Evolutionary conservation across 1,284 basidiomycete species (phyloP).

Genomic region (Rhodotorula sp.): DNA sequence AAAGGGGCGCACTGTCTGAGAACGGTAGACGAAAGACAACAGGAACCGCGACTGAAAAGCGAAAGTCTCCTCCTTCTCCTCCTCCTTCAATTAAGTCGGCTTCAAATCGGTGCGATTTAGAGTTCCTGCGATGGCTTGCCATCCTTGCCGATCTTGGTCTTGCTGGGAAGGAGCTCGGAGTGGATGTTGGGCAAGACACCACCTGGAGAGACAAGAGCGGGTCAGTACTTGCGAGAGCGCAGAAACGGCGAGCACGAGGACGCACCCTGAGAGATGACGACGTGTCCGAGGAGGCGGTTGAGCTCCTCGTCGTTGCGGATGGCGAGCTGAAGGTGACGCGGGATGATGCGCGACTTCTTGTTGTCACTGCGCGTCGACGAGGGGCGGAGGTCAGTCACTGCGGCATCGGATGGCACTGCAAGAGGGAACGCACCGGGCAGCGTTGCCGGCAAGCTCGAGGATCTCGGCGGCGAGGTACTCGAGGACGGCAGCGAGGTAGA

Average conservation of each 20-base stretch:
- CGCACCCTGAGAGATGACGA: slow-evolving; percentile 71
- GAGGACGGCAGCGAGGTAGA: slow-evolving; percentile 46
- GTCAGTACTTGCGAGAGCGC: too few relatives aligned
- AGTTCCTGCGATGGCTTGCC: too few relatives aligned
- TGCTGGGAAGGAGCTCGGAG: too few relatives aligned
- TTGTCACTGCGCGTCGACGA: slow-evolving; percentile 10
- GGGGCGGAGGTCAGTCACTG: background rate
- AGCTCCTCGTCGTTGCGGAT: slow-evolving; percentile 78
- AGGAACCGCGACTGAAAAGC: background rate
- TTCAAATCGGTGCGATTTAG: too few relatives aligned
- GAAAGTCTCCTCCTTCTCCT: background rate
- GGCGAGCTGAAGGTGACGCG: slow-evolving; percentile 81
- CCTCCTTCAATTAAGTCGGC: background rate
- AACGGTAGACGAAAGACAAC: background rate
- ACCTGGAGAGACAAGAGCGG: too few relatives aligned
- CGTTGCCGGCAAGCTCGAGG: slow-evolving; percentile 51
- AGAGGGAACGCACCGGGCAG: slow-evolving; percentile 23
- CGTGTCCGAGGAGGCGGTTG: slow-evolving; percentile 66
- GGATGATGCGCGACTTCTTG: slow-evolving; percentile 76
- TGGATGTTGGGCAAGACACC: too few relatives aligned
- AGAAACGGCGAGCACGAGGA: too few relatives aligned
- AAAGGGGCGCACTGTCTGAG: background rate
- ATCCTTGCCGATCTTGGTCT: too few relatives aligned
- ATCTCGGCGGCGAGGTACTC: slow-evolving; percentile 53
- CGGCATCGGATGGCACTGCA: too few relatives aligned